These are phyloP conservation scores for Breviolum minutum DNA, from an alignment of 73 alveolate genomes.

Conservation along the genomic window DNA sequence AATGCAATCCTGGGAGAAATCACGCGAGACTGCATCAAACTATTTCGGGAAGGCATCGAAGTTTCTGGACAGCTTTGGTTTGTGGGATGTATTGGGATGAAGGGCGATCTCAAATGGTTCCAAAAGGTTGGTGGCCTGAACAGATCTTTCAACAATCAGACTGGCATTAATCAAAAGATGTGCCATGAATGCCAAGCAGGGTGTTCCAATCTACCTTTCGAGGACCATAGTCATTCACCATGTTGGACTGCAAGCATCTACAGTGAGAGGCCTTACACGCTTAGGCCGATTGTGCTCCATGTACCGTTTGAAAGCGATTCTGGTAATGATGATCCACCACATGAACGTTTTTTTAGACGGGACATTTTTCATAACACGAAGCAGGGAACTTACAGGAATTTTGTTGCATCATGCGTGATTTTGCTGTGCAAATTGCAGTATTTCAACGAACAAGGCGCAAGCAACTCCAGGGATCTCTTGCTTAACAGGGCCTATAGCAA, in stretches of 20 bases:
- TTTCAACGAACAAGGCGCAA: not conserved
- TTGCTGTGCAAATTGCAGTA: not conserved
- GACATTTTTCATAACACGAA: conserved; percentile 44
- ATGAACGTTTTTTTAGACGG: not conserved
- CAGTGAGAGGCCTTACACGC: not conserved
- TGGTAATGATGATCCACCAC: not conserved
- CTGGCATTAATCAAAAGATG: not conserved
- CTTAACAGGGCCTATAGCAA: not conserved
- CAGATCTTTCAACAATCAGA: not conserved
- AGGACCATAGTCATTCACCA: not conserved
- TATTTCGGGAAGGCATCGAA: not conserved
- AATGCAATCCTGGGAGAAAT: not conserved
- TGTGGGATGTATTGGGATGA: conserved; percentile 6
- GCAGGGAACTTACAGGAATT: not conserved
- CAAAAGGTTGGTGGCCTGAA: not conserved
- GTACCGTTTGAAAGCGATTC: not conserved
- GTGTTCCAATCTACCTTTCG: not conserved
- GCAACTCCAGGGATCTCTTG: not conserved
- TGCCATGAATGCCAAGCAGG: conserved; percentile 49
- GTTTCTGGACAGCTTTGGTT: not conserved
- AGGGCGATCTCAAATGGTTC: conserved; percentile 43
- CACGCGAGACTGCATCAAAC: not conserved
- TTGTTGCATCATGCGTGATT: not conserved
- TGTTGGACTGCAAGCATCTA: not conserved
- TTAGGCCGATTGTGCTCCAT: not conserved